Conservation (phyloP, 2,329 filamentous ascomycete species). For the Fusarium acutatum region DNA sequence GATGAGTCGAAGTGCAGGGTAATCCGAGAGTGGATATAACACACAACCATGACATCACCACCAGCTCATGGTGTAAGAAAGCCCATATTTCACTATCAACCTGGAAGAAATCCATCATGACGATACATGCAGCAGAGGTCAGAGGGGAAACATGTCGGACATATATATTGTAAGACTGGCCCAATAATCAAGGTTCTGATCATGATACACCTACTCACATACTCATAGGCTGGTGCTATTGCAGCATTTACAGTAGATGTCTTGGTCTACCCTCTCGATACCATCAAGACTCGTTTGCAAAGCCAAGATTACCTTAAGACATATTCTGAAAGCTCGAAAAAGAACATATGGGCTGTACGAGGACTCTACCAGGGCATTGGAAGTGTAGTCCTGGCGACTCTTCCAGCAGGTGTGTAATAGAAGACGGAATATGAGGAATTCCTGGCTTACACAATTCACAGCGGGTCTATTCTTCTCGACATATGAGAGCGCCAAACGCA, state of each 20-base stretch:
- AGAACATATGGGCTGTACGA: conserved; percentile 64
- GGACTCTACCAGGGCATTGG: conserved; percentile 90
- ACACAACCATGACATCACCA: conserved; percentile 34
- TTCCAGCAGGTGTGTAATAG: conserved; percentile 75
- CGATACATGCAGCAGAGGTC: neutral
- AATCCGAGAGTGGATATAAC: neutral
- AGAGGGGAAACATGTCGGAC: conserved; percentile 37
- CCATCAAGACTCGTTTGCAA: conserved; percentile 86
- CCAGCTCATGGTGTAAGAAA: conserved; percentile 3
- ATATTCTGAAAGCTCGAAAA: conserved; percentile 66
- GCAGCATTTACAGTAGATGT: conserved; percentile 89
- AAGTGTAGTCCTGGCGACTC: conserved; percentile 82
- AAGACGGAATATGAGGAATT: neutral
- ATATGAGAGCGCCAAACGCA: conserved; percentile 79
- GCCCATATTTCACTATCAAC: neutral
- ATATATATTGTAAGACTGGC: conserved; percentile 44
- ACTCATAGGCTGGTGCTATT: conserved; percentile 77
- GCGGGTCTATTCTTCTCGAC: conserved; percentile 90
- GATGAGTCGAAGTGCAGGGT: conserved; percentile 25
- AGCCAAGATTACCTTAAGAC: conserved; percentile 76
- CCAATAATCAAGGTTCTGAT: fast-evolving
- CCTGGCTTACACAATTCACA: conserved; percentile 43
- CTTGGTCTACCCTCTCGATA: conserved; percentile 87
- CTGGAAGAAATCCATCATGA: neutral
- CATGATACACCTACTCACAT: conserved; percentile 17